Evolutionary conservation across 1,284 basidiomycete species (phyloP), one percentile per base, ranked within the genome.

Genomic region (Cryptococcus sp.): DNA sequence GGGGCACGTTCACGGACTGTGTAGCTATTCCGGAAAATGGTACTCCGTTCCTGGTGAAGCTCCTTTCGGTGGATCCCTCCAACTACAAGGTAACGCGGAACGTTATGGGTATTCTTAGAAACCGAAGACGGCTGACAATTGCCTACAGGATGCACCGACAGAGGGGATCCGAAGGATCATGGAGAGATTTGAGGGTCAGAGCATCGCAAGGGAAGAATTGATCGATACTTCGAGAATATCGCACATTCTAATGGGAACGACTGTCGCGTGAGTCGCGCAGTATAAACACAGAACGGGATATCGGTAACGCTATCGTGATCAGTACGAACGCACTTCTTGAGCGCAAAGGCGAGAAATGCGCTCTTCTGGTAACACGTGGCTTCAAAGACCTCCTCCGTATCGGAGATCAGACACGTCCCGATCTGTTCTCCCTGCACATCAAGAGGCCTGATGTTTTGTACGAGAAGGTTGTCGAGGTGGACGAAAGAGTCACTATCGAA

Each of bases 251-350:
- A 79, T 79, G 64, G 74, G 77, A 16, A 74, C 79, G 25, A 77
- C 76, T 0, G 78, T 78, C 90, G 94, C 67, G 5, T 38, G 20
- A 55, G 47, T 27, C 19, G 5, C 3, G 30, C 5, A 35, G 30
- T 35, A n/a, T n/a, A n/a, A n/a, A n/a, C n/a, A n/a, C n/a, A n/a
- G n/a, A 17, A 3, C 6, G 58, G 92, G 93, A 95, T 67, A 91
- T 73, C 92, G 96, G 62, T 85, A 93, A n/a, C 82, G 97, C 3
- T 93, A 98, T 95, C 0, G 98, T 95, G 0, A 93, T 98, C 2
- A 95, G 61, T 69, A 99, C 95, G 16, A 99, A 98, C 68, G 94
- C 95, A 0, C 83, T 99, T 0, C 83, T 99, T 6, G 95, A 98
- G 74, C 86, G 95, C 40, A 94, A 94, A 75, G 95, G 95, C 0